Conservation (phyloP, 352 stramenopile species). For the Hyaloperonospora brassicae region DNA sequence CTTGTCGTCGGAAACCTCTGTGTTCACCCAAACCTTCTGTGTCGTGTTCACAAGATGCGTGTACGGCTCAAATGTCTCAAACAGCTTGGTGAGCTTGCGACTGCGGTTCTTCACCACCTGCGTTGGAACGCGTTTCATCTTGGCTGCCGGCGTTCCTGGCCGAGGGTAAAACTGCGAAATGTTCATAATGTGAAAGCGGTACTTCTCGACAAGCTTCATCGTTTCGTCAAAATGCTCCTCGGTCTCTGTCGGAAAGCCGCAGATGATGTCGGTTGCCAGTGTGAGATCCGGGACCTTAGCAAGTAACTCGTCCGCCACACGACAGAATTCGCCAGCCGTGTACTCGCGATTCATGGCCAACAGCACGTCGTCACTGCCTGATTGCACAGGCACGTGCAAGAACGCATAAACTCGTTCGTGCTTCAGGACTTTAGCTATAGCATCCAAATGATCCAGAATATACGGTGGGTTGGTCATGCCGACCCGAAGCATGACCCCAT, state of each 20-base stretch:
- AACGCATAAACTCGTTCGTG: conserved; percentile 84
- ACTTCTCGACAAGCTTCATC: conserved; percentile 79
- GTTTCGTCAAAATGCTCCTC: conserved; percentile 86
- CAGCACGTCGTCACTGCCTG: conserved; percentile 79
- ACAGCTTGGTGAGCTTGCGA: conserved; percentile 75
- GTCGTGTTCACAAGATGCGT: conserved; percentile 46
- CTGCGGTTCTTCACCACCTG: conserved; percentile 87
- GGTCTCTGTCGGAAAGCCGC: conserved; percentile 85
- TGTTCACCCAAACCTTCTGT: conserved; percentile 77
- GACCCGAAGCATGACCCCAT: conserved; percentile 83
- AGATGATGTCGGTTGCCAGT: conserved; percentile 91
- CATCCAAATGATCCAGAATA: conserved; percentile 84
- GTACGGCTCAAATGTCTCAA: conserved; percentile 83
- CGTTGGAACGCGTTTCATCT: conserved; percentile 83
- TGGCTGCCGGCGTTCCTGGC: conserved; percentile 83
- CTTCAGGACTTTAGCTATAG: conserved; percentile 72
- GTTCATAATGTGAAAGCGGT: conserved; percentile 88
- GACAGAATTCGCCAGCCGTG: conserved; percentile 70
- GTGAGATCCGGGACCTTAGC: conserved; percentile 72
- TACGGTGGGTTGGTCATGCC: conserved; percentile 92
- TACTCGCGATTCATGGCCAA: conserved; percentile 90
- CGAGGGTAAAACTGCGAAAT: conserved; percentile 92
- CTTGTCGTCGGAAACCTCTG: conserved; percentile 73
- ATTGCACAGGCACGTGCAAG: conserved; percentile 89
- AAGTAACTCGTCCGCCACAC: conserved; percentile 67